Conservation (phyloP, 2,329 filamentous ascomycete species). For the Colletotrichum somersetense region DNA sequence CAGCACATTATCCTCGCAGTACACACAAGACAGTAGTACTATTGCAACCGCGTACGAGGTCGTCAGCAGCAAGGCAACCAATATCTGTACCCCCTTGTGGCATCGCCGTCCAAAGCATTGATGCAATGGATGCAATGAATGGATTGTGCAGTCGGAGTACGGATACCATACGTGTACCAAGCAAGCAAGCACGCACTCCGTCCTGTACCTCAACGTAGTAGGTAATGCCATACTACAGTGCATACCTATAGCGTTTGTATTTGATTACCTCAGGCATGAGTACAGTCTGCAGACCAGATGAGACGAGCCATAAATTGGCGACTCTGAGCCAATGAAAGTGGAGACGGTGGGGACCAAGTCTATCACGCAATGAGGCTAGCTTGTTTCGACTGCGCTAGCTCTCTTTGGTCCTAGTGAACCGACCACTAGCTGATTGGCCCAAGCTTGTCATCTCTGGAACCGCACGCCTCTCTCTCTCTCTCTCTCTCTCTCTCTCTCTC, state of each 20-base stretch:
- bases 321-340: constrained; percentile 19
- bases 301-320: constrained; percentile 1
- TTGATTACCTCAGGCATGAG: constrained; percentile 36
- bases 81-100: background rate
- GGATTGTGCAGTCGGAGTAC: constrained; percentile 28
- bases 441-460: constrained; percentile 4
- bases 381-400: constrained; percentile 14
- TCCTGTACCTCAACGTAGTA: too few species aligned
- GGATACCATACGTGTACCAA: background rate
- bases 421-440: background rate
- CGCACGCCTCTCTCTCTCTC: background rate
- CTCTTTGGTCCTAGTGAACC: background rate
- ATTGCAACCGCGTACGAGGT: background rate
- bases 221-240: too few species aligned
- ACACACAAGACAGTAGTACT: too few species aligned
- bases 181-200: too few species aligned
- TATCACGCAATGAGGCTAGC: constrained; percentile 27
- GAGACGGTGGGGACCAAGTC: constrained; percentile 7
- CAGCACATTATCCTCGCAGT: background rate
- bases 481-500: too few species aligned
- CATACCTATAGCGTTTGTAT: background rate
- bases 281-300: constrained; percentile 22
- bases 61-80: constrained; percentile 16
- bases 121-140: constrained; percentile 40
- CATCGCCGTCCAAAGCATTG: constrained; percentile 9